Conservation (phyloP, 2,329 filamentous ascomycete species). For the Westerdykella aurantiaca region DNA sequence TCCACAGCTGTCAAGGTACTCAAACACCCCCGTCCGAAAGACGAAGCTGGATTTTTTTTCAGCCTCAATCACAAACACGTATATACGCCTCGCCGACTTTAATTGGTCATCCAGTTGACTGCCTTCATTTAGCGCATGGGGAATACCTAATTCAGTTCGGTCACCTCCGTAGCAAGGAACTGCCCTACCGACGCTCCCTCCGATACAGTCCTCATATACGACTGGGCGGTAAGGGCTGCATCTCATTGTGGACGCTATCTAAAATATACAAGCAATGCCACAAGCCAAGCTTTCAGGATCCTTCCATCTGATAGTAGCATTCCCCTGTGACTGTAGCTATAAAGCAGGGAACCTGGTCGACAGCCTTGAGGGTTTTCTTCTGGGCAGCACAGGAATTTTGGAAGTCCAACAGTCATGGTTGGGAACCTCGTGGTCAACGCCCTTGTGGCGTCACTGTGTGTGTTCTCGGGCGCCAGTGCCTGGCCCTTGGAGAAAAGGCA, state of each 20-base stretch:
- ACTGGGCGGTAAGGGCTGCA: constrained; percentile 1
- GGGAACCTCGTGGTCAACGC: constrained; percentile 14
- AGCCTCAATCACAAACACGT: constrained; percentile 8
- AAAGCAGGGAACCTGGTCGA: constrained; percentile 6
- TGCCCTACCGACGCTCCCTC: not conserved
- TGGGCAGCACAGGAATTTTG: no score
- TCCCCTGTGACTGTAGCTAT: constrained; percentile 6
- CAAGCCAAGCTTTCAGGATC: constrained; percentile 1
- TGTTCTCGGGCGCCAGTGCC: constrained; percentile 15
- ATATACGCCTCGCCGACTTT: not conserved
- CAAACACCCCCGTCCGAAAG: no score
- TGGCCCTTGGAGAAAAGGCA: constrained; percentile 18
- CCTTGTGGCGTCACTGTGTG: constrained; percentile 18
- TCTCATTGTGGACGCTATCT: constrained; percentile 8
- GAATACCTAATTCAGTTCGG: not conserved
- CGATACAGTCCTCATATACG: not conserved
- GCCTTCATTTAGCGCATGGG: not conserved
- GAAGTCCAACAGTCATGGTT: constrained; percentile 13
- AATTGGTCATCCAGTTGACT: constrained; percentile 3
- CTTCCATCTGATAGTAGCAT: not conserved
- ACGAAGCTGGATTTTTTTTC: no score
- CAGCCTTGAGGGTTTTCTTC: no score
- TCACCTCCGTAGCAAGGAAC: not conserved
- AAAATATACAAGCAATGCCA: constrained; percentile 10
- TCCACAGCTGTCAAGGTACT: no score